Base-by-base conservation (phyloP, 2,329 filamentous ascomycete genomes). In the Podosphaera xanthii region DNA sequence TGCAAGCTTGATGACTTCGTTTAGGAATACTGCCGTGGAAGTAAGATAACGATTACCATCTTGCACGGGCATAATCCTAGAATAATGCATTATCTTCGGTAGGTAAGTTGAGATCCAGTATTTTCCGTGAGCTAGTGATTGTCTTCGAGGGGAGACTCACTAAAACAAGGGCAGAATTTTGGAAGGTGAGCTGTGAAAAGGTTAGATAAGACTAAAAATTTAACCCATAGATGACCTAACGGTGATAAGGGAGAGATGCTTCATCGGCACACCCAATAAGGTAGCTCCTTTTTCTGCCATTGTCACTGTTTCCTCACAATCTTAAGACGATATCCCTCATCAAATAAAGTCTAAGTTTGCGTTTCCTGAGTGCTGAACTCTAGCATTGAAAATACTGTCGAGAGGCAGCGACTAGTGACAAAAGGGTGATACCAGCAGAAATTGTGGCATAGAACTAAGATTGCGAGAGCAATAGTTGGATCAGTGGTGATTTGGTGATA, bases 1-100 rank as follows among this genome's bases (percentile, higher is more conserved):
- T 44, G 83, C 80, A 40, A 97, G 78, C 72, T 97, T 97, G 66
- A 96, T 79, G 54, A 95, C 78, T 72, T 98, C 92, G 71, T 90
- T 92, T 63, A 97, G 77, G 69, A 97, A 87, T 59, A 98, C 87
- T 50, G 91, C 90, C 8, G 92, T 97, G 49, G 90, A 96, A 46
- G 91, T 84, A 66, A 92, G 87, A 72, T 96, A 97, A 69, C 90
- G 84, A 68, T 90, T 87, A 64, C 88, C 87, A 69, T 84, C 82
- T 8, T 79, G 76, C 8, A 83, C 77, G n/a, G 89, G 86, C 90
- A 96, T 96, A 61, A 94, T 82, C 64, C 90, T 82, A 36, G 90
- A 95, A 71, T 97, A 95, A 73, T 96, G 91, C 77, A 95, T 86
- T 59, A 96, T 78, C 87, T 91, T 67, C 35, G 33, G 56, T 38